Evolutionary conservation across 164 flowering plant genomes (phyloP).

Genomic region (Echeveria elegans): DNA sequence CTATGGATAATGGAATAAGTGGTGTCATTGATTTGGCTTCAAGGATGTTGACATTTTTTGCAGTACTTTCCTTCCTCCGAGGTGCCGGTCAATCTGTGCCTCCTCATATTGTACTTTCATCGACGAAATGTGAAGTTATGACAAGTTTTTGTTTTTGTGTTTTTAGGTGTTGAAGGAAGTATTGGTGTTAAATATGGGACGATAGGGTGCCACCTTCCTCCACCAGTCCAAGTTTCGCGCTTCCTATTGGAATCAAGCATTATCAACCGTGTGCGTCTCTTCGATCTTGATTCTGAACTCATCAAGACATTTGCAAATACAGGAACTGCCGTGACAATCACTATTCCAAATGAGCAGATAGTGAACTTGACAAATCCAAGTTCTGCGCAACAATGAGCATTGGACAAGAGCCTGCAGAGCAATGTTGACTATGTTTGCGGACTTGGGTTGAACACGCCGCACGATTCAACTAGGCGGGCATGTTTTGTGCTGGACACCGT

Average conservation of each 20-base stretch:
- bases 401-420: constrained; percentile 29
- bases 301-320: constrained; percentile 62
- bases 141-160: neutral
- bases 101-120: neutral
- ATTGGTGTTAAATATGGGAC: constrained; percentile 83
- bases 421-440: constrained; percentile 71
- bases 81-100: neutral
- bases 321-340: constrained; percentile 51
- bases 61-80: neutral
- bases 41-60: neutral
- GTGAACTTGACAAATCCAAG: constrained; percentile 39
- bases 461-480: constrained; percentile 39
- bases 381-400: constrained; percentile 49
- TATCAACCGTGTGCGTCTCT: constrained; percentile 62
- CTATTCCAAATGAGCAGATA: constrained; percentile 58
- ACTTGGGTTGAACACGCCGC: constrained; percentile 39
- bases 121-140: neutral
- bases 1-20: neutral
- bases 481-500: constrained; percentile 53
- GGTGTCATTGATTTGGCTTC: neutral
- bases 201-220: constrained; percentile 61
- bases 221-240: constrained; percentile 51
- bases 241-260: constrained; percentile 48
- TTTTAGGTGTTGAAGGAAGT: constrained; percentile 33
- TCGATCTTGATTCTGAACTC: constrained; percentile 41